Evolutionary conservation across 768 basidiomycete genomes (phyloP), one percentile per base, ranked within the genome.

Genomic region (Suillus subalutaceus): DNA sequence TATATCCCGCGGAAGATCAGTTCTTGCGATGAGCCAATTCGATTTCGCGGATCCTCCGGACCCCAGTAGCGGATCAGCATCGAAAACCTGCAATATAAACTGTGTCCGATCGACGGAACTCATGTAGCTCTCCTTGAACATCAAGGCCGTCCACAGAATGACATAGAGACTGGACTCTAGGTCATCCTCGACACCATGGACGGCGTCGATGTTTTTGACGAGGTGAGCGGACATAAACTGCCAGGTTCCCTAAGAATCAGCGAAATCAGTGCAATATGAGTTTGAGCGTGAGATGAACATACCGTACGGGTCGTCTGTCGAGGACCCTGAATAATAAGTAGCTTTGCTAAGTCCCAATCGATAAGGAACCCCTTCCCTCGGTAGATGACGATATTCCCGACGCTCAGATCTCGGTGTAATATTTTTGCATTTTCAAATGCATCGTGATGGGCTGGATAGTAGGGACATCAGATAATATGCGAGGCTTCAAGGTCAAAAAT

Each of bases 291-390:
- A 58, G 10, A 4, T 2, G 20, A 26, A 65, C 26, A 50, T 16
- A 48, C 56, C n/a, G 40, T 60, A 5, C 26, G 13, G 23, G 64
- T 60, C 0, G 13, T 48, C 3, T 44, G 56, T 23, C 44, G 5
- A 16, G 56, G 41, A 37, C 20, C 44, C 12, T 23, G 4, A n/a
- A 48, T 23, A 0, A 2, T 35, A 6, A 58, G 26, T 32, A 44
- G 3, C 16, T 66, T 62, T 43, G 46, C 65, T 23, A 66, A 10
- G 26, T 66, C 60, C 65, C 65, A 66, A 41, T 66, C 60, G 6
- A 66, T 66, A 8, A 66, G 30, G 40, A 50, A 13, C 0, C 65
- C 65, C 10, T 38, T 6, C 10, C 46, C 48, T 18, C 15, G 20
- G 48, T 16, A 30, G 20, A 66, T 66, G 6, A 66, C 32, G 18